Evolutionary conservation across 345 rosid genomes (phyloP), one percentile per base, ranked within the genome.

Genomic region (Ceriops decandra): DNA sequence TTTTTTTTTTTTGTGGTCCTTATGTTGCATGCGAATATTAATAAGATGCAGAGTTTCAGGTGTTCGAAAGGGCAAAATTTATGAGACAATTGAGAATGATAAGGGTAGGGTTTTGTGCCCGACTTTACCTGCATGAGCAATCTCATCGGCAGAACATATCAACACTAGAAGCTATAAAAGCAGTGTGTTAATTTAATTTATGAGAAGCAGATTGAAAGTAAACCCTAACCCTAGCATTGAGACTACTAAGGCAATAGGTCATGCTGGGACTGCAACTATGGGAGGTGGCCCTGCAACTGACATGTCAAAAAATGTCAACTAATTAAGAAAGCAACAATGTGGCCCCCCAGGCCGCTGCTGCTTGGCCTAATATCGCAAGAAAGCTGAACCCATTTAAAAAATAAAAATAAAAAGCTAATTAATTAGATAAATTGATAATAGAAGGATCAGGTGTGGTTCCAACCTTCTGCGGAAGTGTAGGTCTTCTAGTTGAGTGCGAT

Each of bases 221-320:
- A 64, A 46, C 63, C 63, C 76, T 74, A 68, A 53, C 62, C 76
- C 80, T 78, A 78, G 51, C 59, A 26, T 24, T 28, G 49, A 61
- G 60, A 46, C 64, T 53, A 64, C 49, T 36, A 49, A 46, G 72
- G 64, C 62, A 63, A 68, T 69, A 77, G 81, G 79, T 63, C 75
- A 63, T 72, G 80, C 74, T 66, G 77, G 17, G 72, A 68, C 67
- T 72, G 75, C 65, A 68, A 57, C 65, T 47, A 74, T 54, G 49
- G 49, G 4, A 13, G 9, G 49, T 66, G 63, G 72, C 72, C 46
- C 68, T 30, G 65, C 66, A 35, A 42, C 69, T 64, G 54, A 26
- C 54, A 66, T 60, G 59, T 51, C 56, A 33, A 38, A 63, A 10
- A 42, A 57, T 68, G 61, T 60, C 71, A 7, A 33, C 10, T 33